Evolutionary conservation across 2,329 filamentous ascomycete species (phyloP), one percentile per base, ranked within the genome.

Genomic region (Trichoderma oligosporum): DNA sequence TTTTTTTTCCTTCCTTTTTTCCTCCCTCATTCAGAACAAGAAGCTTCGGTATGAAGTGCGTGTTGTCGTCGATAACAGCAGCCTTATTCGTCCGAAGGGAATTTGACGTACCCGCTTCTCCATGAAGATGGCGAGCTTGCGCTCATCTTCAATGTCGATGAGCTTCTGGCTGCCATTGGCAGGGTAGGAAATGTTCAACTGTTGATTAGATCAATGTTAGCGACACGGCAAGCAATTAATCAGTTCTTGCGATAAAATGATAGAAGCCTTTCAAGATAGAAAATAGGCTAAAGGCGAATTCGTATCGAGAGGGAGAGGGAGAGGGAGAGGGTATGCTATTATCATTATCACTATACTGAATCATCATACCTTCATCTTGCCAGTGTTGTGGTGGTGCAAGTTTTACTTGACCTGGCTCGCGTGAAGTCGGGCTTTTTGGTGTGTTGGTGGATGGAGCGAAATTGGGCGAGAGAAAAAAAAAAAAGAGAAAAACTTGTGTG

Each of bases 91-190:
- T 55, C 41, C 24, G 52, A 49, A 51, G 22, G 45, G 48, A 46
- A 24, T 45, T 65, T 59, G 65, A 83, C 84, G 76, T 86, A 88
- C 88, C 80, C 90, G 89, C 85, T 92, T 92, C 80, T 97, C 94
- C 88, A 96, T 92, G 87, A 97, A 97, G 82, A 94, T 85, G 77
- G 91, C 89, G 78, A 97, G 86, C 86, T 96, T 97, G 82, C 92
- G 91, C 82, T 99, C 95, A 89, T 99, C 95, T 75, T 99, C 94
- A 72, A 99, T 82, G 71, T 99, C 95, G 82, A 99, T 87, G 77
- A 99, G 85, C 86, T 99, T 99, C 81, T 99, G 94, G 75, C 91
- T 94, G 87, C 94, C 94, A 82, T 97, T 97, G 87, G 93, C 91
- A 82, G 94, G 94, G 87, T 92, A 96, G 71, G 79, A 82, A 73